Evolutionary conservation across 805 yeast species (phyloP).

Genomic region (Candida endomychidarum): DNA sequence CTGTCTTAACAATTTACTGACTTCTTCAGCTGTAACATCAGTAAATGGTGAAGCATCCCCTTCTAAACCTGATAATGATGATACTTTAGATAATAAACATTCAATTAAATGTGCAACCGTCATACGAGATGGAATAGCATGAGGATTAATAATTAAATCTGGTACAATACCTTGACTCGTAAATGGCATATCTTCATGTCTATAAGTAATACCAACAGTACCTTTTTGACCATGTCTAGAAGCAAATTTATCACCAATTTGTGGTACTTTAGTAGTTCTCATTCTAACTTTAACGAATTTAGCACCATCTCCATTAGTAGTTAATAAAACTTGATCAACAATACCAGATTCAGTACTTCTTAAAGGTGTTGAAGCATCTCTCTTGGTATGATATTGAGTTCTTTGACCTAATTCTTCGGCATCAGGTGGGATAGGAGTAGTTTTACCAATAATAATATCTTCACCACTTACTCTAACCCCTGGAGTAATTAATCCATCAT

Average conservation of each 20-base stretch:
- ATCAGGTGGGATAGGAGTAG: conserved; percentile 99
- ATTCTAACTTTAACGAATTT: conserved; percentile 97
- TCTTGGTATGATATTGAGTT: conserved; percentile 95
- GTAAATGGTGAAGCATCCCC: conserved; percentile 99
- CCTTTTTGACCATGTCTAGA: conserved; percentile 99
- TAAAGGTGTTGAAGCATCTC: conserved; percentile 97
- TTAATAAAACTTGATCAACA: conserved; percentile 94
- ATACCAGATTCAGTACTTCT: conserved; percentile 97
- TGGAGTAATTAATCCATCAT: conserved; percentile 96
- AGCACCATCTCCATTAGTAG: conserved; percentile 98
- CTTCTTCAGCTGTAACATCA: conserved; percentile 96
- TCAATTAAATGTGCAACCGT: conserved; percentile 99
- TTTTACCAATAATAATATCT: conserved; percentile 97
- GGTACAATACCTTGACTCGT: conserved; percentile 95
- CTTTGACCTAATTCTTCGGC: conserved; percentile 98
- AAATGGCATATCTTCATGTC: conserved; percentile 99
- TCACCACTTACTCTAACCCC: conserved; percentile 99
- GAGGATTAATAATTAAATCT: conserved; percentile 96
- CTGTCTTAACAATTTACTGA: conserved; percentile 86
- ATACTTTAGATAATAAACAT: conserved; percentile 93
- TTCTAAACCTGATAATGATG: conserved; percentile 91
- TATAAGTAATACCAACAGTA: conserved; percentile 97
- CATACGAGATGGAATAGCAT: conserved; percentile 99
- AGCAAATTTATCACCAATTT: conserved; percentile 98
- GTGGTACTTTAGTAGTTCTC: conserved; percentile 98